Base-by-base conservation (phyloP, 139 green algal species). In the Bryopsis sp. region DNA sequence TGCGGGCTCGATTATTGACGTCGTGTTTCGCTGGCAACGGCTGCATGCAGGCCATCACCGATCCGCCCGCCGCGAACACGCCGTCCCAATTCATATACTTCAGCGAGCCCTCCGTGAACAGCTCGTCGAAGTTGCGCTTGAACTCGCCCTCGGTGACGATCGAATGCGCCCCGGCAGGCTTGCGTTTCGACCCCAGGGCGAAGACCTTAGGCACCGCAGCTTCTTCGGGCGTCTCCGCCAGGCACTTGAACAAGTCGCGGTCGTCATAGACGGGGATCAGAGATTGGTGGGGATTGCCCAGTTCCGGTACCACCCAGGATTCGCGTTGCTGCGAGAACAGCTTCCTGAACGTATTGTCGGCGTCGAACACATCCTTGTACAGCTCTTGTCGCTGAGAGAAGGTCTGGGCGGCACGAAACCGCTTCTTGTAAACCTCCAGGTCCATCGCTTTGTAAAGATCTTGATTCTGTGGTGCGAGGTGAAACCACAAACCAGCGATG, bases 71-170 rank as follows among this genome's bases (percentile, higher is more conserved):
- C 24, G 57, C 57, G 34, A 35, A 28, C 24, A 64, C 57, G 57
- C 15, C 15, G 8, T 15, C 8, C 57, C 57, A 64, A 35, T 64
- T 26, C 57, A 64, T 33, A 26, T 28, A 33, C 26, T 35, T 33
- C 57, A 64, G 57, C 57, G 24, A 22, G 57, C 29, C 29, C 57
- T 64, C 57, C 24, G 57, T 64, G 57, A 64, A 64, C 57, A 64
- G 57, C 8, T 64, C 57, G 8, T 8, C 11, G 19, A 54, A 64
- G 57, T 33, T 35, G 57, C 57, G 57, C 57, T 43, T 11, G 8
- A 64, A 28, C 11, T 64, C 57, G 8, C 24, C 26, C 15, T 64
- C 8, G 8, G 57, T 28, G 57, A 64, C 57, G 26, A 64, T 35
- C 11, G 26, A 64, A 35, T 11, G 19, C 26, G 26, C 26, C 8